Base-by-base conservation (phyloP, 768 basidiomycete species). In the Leucogyrophana mollusca region DNA sequence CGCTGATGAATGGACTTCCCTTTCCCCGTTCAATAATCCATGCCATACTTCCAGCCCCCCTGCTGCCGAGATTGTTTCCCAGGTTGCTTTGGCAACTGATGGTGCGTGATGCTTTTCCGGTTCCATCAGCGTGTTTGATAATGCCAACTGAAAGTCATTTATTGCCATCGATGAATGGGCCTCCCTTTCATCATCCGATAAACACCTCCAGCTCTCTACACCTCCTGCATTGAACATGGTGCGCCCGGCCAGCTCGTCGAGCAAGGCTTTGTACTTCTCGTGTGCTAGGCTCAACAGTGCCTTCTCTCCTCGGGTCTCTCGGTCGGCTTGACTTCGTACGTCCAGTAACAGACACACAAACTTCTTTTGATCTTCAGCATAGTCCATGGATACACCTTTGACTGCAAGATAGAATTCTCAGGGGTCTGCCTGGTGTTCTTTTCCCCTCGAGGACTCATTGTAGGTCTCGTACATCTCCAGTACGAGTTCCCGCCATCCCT, bases 31-130 rank as follows among this genome's bases (percentile, higher is more conserved):
- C 16, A 53, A 38, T 13, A 66, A 38, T 9, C 14, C 11, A 4
- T 58, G 53, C 44, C 57, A 63, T 21, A 36, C 56, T 35, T 52
- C 47, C 43, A 53, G 43, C 24, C 64, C 51, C 1, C 56, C 56
- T 2, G 43, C 55, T 9, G 32, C 38, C 16, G 2, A 34, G 18
- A 52, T 35, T 36, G 32, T 49, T 11, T 16, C 24, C 18, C 34
- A 34, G n/a, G 34, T 37, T 21, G 16, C 40, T n/a, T 36, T 33
- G 32, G 32, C 32, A 33, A 33, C 32, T 33, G 32, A 33, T 33
- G 32, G 32, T 33, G 32, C 32, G 32, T 33, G 32, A 33, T 33
- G 32, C 32, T 33, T 33, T 33, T 33, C 32, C 32, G 9, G 32
- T 33, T 33, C 32, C 32, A 33, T 33, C 32, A 33, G 32, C 32